Base-by-base conservation (phyloP, 805 yeast genomes). In the Candida dajiaensis region DNA sequence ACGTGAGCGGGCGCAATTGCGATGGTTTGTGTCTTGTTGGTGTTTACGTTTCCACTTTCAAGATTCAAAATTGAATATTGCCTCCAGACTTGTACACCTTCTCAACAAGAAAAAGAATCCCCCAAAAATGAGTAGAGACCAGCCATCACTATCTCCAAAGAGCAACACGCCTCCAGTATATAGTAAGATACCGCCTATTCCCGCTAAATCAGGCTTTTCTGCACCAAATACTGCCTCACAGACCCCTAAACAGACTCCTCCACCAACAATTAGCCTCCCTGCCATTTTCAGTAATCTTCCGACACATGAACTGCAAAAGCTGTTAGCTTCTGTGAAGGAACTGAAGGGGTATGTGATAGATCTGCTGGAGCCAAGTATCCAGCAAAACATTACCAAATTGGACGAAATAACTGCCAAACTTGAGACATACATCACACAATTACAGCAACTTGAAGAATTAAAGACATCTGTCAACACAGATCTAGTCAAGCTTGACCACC, bases 281-380 rank as follows among this genome's bases (percentile, higher is more conserved):
- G 51, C 50, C 20, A 46, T 50, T n/a, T 49, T 62, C 31, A 19
- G 41, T 13, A 45, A 42, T 8, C 43, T 61, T 1, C 57, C 62
- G 3, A 54, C 58, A 0, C 16, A 45, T 4, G 63, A 61, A 38
- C 50, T 65, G 3, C 41, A 56, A 7, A 56, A 48, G 21, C 50
- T 65, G 6, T 28, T 54, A 12, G 41, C 45, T n/a, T 41, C 55
- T 0, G 36, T 54, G n/a, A 54, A 53, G 6, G 51, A 52, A 3
- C 45, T 65, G 6, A 54, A 56, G 38, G 70, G 70, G 0, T 65
- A 58, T 45, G 60, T 65, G 19, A 40, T 54, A 2, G 53, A 55
- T 2, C 43, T 51, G 10, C 44, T 48, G 38, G 57, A 59, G 15
- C 49, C 55, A 18, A 47, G 58, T 9, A 42, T 68, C 3, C 53